A percentile compares a stretch with the other conserved stretches of the same genome.
Conservation (phyloP, 2,329 filamentous ascomycete genomes). For the Aurifilum marmelostoma region DNA sequence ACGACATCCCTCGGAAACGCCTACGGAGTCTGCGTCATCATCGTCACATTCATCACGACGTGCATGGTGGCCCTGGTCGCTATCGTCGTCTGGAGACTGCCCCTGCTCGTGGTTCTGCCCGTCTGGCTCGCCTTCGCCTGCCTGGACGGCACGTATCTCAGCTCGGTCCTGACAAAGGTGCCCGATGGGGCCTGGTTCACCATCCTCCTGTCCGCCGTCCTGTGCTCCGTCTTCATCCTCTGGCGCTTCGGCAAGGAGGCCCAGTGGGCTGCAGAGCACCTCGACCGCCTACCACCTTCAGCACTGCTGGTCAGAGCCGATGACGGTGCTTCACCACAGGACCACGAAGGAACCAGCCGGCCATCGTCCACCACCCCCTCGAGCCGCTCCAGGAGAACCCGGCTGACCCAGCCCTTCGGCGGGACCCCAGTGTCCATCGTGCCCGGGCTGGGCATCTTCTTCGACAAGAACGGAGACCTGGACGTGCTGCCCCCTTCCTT, state of each 20-base stretch:
- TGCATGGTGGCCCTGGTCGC: conserved; percentile 74
- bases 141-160: conserved; percentile 71
- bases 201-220: conserved; percentile 62
- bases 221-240: conserved; percentile 69
- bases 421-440: conserved; percentile 50
- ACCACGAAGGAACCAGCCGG: no score
- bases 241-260: conserved; percentile 81
- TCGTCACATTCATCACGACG: conserved; percentile 78
- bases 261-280: conserved; percentile 72
- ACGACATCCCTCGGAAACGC: conserved; percentile 73
- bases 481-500: conserved; percentile 64
- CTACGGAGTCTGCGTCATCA: conserved; percentile 79
- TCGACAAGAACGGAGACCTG: conserved; percentile 72
- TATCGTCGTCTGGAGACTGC: conserved; percentile 71
- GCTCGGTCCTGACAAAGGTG: conserved; percentile 71
- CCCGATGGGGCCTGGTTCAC: conserved; percentile 81
- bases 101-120: conserved; percentile 61
- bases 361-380: background rate
- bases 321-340: conserved; percentile 5
- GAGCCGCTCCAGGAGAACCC: conserved; percentile 26
- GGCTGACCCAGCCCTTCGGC: conserved; percentile 44
- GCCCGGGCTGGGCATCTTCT: conserved; percentile 71
- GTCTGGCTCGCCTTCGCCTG: conserved; percentile 67
- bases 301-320: conserved; percentile 36
- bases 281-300: conserved; percentile 59